These are phyloP conservation scores for Chalaropsis thielavioides DNA, from an alignment of 2,329 filamentous ascomycete species.

Conservation along the genomic window DNA sequence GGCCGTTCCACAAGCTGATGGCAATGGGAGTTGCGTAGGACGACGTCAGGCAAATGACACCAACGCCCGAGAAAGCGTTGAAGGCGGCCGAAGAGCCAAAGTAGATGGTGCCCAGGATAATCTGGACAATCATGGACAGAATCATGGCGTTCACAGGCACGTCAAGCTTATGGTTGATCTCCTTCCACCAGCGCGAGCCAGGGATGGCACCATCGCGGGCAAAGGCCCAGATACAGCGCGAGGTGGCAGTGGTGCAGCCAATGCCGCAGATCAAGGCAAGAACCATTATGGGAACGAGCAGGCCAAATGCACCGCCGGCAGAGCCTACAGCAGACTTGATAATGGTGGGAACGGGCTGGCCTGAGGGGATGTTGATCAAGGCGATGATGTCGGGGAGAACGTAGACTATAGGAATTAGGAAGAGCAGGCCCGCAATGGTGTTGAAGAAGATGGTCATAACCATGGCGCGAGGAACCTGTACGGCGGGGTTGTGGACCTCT, in stretches of 20 bases:
- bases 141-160: constrained; percentile 59
- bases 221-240: constrained; percentile 55
- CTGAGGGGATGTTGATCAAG: constrained; percentile 38
- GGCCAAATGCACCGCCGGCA: constrained; percentile 44
- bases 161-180: constrained; percentile 46
- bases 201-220: constrained; percentile 56
- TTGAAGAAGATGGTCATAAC: constrained; percentile 53
- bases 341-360: constrained; percentile 51
- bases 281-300: constrained; percentile 50
- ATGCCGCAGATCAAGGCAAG: constrained; percentile 53
- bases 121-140: constrained; percentile 51
- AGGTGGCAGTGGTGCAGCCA: constrained; percentile 54
- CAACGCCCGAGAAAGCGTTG: constrained; percentile 56
- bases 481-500: constrained; percentile 50
- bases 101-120: constrained; percentile 51
- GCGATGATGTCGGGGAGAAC: constrained; percentile 48
- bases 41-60: constrained; percentile 54
- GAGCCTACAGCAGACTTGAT: constrained; percentile 48
- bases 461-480: constrained; percentile 60
- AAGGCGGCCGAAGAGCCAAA: constrained; percentile 56
- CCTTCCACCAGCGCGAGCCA: constrained; percentile 44
- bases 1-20: constrained; percentile 46
- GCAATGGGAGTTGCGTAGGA: constrained; percentile 54
- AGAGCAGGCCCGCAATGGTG: constrained; percentile 49
- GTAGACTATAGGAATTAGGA: constrained; percentile 54